phyloP scores from a whole-genome alignment of 2,329 filamentous ascomycete genomes.

The Sclerotinia nivalis region DNA sequence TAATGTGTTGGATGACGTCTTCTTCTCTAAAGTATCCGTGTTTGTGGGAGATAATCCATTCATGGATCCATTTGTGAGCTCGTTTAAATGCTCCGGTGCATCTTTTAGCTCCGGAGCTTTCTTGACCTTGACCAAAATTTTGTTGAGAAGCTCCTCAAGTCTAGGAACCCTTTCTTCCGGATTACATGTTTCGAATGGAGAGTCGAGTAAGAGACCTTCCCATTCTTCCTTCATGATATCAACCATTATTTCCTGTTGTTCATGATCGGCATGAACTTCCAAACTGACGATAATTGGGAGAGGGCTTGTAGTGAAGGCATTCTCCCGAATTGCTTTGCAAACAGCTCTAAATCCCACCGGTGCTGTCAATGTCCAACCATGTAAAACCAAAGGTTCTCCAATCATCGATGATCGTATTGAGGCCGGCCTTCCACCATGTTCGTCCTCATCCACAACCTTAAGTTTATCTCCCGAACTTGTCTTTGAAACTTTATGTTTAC shows the following conservation, averaged over 20 bases:
- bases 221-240: slow-evolving; percentile 91
- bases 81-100: not conserved
- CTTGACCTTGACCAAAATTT: slow-evolving; percentile 84
- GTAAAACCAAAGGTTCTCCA: slow-evolving; percentile 76
- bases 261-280: slow-evolving; percentile 79
- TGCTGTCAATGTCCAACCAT: slow-evolving; percentile 83
- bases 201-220: slow-evolving; percentile 70
- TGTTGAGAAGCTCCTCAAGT: slow-evolving; percentile 70
- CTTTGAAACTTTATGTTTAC: slow-evolving; percentile 32
- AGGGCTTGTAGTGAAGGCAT: slow-evolving; percentile 73
- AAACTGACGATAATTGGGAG: slow-evolving; percentile 89
- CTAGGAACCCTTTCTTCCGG: slow-evolving; percentile 62
- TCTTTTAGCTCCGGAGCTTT: slow-evolving; percentile 42
- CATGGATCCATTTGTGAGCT: not conserved
- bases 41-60: slow-evolving; percentile 16
- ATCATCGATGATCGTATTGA: slow-evolving; percentile 35
- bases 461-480: slow-evolving; percentile 27
- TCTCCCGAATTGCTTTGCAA: slow-evolving; percentile 74
- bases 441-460: slow-evolving; percentile 25
- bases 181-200: slow-evolving; percentile 47
- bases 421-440: slow-evolving; percentile 35
- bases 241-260: slow-evolving; percentile 91
- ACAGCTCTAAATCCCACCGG: slow-evolving; percentile 87
- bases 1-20: slow-evolving; percentile 27
- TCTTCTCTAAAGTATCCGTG: slow-evolving; percentile 10